Conservation (phyloP, 257 asterid genomes). For the Solanum dulcamara region DNA sequence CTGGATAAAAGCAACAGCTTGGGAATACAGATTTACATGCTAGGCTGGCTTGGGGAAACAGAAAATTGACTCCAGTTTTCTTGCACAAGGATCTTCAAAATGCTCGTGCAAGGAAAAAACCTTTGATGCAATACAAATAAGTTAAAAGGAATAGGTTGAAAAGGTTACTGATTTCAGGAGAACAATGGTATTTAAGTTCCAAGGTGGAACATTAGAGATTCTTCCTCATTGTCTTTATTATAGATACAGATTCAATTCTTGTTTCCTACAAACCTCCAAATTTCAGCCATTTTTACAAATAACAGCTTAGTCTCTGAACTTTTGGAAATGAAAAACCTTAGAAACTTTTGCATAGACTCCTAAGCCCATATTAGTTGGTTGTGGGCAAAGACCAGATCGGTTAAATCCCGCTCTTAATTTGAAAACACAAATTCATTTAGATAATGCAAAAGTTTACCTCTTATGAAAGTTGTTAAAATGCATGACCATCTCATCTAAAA, state of each 20-base stretch:
- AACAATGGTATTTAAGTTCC: background rate
- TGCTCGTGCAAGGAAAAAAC: background rate
- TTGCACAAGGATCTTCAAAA: background rate
- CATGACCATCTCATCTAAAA: background rate
- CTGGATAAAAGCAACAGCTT: background rate
- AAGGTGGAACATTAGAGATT: background rate
- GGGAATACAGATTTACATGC: background rate
- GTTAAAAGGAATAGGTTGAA: background rate
- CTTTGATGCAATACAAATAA: background rate
- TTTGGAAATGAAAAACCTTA: background rate
- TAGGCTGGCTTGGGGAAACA: background rate
- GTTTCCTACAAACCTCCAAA: background rate
- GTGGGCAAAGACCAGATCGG: background rate
- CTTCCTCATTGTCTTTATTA: background rate
- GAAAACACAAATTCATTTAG: background rate
- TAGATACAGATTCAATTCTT: background rate
- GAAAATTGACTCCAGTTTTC: background rate
- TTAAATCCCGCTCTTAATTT: background rate
- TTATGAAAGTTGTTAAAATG: background rate
- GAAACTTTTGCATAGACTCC: background rate
- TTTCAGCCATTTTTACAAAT: background rate
- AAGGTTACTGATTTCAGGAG: background rate
- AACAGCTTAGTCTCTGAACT: background rate
- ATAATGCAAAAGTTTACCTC: background rate
- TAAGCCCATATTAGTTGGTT: background rate